phyloP scores from a whole-genome alignment of 1,284 basidiomycete species.

The Ganoderma boninense region DNA sequence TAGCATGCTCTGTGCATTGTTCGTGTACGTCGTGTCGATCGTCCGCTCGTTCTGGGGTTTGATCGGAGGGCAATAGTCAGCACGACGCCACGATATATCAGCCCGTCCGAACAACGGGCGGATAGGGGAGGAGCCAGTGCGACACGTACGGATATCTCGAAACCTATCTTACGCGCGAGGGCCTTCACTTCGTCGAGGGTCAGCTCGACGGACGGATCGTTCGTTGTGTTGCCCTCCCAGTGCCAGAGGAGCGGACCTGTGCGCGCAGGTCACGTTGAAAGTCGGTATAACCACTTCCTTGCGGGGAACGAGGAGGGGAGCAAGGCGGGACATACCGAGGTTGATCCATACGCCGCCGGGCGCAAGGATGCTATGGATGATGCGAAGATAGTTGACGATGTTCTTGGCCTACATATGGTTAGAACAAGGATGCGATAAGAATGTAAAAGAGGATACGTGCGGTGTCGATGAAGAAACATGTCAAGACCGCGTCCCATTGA shows the following conservation, averaged over 20 bases:
- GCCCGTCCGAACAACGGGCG: neutral
- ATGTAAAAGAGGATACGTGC: slow-evolving; percentile 45
- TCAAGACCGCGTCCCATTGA: slow-evolving; percentile 90
- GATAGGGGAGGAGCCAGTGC: slow-evolving; percentile 3
- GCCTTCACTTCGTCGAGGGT: slow-evolving; percentile 89
- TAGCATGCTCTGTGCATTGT: slow-evolving; percentile 86
- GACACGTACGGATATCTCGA: slow-evolving; percentile 60
- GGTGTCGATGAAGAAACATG: slow-evolving; percentile 99
- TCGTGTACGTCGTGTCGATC: slow-evolving; percentile 89
- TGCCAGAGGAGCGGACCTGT: slow-evolving; percentile 95
- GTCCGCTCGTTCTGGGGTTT: slow-evolving; percentile 76
- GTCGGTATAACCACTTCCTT: neutral
- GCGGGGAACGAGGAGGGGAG: neutral
- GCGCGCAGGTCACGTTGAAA: neutral
- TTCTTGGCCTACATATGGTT: slow-evolving; percentile 76
- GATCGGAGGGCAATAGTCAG: neutral
- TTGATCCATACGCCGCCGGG: slow-evolving; percentile 94
- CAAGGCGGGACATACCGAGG: slow-evolving; percentile 50
- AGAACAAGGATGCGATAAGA: neutral
- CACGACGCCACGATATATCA: neutral
- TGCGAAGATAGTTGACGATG: slow-evolving; percentile 88
- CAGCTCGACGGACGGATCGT: slow-evolving; percentile 88
- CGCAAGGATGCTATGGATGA: slow-evolving; percentile 82
- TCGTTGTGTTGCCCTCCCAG: slow-evolving; percentile 87
- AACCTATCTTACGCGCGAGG: slow-evolving; percentile 82